Evolutionary conservation across 208 protist species (phyloP).

Genomic region (Porcisia deanei): DNA sequence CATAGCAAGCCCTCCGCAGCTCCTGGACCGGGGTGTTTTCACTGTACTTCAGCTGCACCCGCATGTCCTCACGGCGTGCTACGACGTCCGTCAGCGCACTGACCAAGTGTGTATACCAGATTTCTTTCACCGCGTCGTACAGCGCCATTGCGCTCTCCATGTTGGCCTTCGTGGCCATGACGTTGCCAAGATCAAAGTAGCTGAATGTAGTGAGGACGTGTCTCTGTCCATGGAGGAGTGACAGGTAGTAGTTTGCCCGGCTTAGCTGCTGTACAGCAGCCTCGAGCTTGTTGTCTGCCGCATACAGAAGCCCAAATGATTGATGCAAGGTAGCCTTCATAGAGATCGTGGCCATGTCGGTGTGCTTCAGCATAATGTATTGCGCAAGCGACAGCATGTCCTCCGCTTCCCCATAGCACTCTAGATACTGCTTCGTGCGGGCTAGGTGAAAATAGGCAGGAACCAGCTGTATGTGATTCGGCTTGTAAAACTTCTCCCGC

Average conservation of each 20-base stretch:
- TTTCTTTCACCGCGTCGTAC: slow-evolving; percentile 88
- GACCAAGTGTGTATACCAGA: slow-evolving; percentile 73
- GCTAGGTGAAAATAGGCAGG: slow-evolving; percentile 86
- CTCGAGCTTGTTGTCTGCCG: slow-evolving; percentile 83
- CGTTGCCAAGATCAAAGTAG: slow-evolving; percentile 92
- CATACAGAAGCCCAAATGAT: slow-evolving; percentile 89
- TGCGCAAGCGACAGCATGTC: slow-evolving; percentile 90
- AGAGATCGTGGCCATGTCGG: slow-evolving; percentile 45
- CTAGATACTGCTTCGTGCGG: slow-evolving; percentile 85
- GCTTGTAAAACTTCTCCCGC: slow-evolving; percentile 76
- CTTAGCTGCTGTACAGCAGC: slow-evolving; percentile 80
- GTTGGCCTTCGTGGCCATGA: slow-evolving; percentile 84
- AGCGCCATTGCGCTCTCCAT: slow-evolving; percentile 89
- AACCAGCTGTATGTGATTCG: slow-evolving; percentile 67
- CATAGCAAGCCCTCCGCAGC: slow-evolving; percentile 45
- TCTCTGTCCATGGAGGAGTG: slow-evolving; percentile 71
- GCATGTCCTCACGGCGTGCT: slow-evolving; percentile 47
- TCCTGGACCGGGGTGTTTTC: slow-evolving; percentile 54
- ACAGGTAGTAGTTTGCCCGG: slow-evolving; percentile 88
- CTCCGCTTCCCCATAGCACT: slow-evolving; percentile 78
- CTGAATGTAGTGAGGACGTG: slow-evolving; percentile 87
- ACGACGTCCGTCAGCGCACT: slow-evolving; percentile 58
- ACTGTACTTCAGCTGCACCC: slow-evolving; percentile 68
- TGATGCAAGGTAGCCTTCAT: slow-evolving; percentile 90
- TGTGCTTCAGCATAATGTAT: slow-evolving; percentile 75